A percentile compares a stretch with the other conserved stretches of the same genome.
phyloP scores from a whole-genome alignment of 371 early-diverging fungal species.

The Lichtheimia ramosa region DNA sequence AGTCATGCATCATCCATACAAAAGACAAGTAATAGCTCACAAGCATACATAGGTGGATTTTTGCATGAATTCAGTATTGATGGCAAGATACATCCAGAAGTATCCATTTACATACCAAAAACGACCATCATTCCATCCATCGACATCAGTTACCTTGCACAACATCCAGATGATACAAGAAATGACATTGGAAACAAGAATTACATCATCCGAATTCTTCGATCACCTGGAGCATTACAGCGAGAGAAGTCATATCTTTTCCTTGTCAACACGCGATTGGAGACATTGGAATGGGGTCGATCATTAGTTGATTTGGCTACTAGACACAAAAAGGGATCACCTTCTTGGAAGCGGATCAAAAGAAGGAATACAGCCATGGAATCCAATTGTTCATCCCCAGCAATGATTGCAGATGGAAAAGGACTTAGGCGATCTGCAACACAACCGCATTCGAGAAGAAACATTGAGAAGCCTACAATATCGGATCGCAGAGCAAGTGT shows the following conservation, averaged over 20 bases:
- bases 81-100: constrained; percentile 34
- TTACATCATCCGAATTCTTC: constrained; percentile 10
- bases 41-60: constrained; percentile 26
- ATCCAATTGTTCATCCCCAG: no score
- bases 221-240: not conserved
- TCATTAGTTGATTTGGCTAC: constrained; percentile 16
- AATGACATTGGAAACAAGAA: not conserved
- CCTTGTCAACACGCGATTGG: constrained; percentile 9
- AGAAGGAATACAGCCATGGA: not conserved
- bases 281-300: constrained; percentile 15
- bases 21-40: not conserved
- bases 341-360: constrained; percentile 7
- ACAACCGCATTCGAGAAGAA: no score
- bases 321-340: not conserved
- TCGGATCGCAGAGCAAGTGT: no score
- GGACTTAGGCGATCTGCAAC: no score
- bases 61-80: constrained; percentile 40
- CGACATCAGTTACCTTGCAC: constrained; percentile 17
- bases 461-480: no score
- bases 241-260: constrained; percentile 15
- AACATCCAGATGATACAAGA: not conserved
- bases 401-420: no score
- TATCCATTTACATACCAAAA: constrained; percentile 34
- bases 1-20: not conserved
- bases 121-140: constrained; percentile 24